phyloP scores from a whole-genome alignment of 805 yeast genomes.

The Wickerhamomyces alni region DNA sequence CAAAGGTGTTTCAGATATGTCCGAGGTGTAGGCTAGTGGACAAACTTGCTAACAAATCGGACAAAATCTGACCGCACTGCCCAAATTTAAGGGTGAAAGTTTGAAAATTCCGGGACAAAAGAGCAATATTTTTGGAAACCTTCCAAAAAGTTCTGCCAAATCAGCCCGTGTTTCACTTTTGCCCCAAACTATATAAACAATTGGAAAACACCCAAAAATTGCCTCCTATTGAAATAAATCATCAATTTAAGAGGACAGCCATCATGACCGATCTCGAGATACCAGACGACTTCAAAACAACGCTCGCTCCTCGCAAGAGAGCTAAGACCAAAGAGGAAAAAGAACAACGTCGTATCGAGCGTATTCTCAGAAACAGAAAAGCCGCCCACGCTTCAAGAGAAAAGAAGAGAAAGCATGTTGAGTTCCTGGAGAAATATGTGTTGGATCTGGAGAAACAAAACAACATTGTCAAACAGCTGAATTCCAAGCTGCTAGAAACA shows the following conservation, averaged over 20 bases:
- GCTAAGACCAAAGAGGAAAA: slow-evolving; percentile 96
- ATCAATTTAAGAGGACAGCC: no score
- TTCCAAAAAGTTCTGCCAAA: neutral
- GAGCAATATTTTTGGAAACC: neutral
- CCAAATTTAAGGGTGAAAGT: no score
- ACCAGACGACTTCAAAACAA: slow-evolving; percentile 33
- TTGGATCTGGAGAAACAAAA: slow-evolving; percentile 22
- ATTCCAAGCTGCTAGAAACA: slow-evolving; percentile 7
- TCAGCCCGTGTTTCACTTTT: neutral
- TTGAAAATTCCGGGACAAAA: no score
- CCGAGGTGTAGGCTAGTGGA: no score
- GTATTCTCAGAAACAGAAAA: slow-evolving; percentile 87
- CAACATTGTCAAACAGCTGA: slow-evolving; percentile 12
- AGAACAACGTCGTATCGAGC: slow-evolving; percentile 91
- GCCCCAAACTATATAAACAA: neutral
- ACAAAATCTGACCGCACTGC: no score
- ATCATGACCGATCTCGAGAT: slow-evolving; percentile 21
- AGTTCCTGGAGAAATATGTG: slow-evolving; percentile 54
- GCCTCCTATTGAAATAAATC: neutral
- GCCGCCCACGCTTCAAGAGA: slow-evolving; percentile 98
- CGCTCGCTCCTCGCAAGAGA: slow-evolving; percentile 91
- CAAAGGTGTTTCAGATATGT: no score
- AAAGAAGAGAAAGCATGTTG: slow-evolving; percentile 90
- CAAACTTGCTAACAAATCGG: no score
- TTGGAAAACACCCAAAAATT: neutral